phyloP scores from a whole-genome alignment of 306 rosid genomes.

The Quercus variabilis region DNA sequence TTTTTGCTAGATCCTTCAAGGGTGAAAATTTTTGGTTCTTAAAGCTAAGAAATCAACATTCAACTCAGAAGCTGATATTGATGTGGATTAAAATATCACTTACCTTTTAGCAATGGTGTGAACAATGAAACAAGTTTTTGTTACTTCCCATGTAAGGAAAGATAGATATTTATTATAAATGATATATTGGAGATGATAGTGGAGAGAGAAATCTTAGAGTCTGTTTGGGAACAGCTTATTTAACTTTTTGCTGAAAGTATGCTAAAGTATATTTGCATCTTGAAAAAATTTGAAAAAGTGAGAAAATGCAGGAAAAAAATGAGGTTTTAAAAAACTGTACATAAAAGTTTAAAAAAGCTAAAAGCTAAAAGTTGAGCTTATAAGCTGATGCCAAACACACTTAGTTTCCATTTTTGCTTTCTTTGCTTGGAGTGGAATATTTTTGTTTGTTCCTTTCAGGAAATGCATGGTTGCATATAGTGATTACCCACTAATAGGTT shows the following conservation, averaged over 20 bases:
- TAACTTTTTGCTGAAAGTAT: no score
- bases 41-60: not conserved
- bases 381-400: no score
- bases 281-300: no score
- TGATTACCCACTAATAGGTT: conserved; percentile 1
- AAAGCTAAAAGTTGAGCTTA: no score
- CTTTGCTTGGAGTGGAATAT: not conserved
- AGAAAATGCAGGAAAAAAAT: no score
- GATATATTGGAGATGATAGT: not conserved
- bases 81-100: not conserved
- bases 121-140: not conserved
- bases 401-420: not conserved
- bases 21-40: not conserved
- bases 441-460: not conserved
- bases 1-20: conserved; percentile 10
- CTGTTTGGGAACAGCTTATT: no score
- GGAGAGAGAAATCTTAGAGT: not conserved
- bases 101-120: not conserved
- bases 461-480: not conserved
- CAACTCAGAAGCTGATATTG: not conserved
- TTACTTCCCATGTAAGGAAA: not conserved
- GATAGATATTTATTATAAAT: not conserved
- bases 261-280: no score
- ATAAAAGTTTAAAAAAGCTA: no score
- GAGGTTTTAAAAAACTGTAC: no score